Evolutionary conservation across 1,139 yeast genomes (phyloP), one percentile per base, ranked within the genome.

Genomic region (Hemisphaericaspora subhashii): DNA sequence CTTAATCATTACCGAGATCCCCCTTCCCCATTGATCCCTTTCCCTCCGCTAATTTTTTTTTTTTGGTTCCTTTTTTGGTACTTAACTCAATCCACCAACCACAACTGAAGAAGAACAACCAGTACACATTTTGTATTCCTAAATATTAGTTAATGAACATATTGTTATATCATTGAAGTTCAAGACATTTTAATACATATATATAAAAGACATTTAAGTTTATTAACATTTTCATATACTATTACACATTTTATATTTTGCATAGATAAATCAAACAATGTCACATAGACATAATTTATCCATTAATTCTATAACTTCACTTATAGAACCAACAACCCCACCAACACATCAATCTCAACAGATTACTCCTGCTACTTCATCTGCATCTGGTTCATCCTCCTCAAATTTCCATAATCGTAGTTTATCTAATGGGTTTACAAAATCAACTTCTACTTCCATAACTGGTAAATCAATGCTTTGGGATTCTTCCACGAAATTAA

Each of bases 321-420:
- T 67, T 37, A 55, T 65, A 27, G 74, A 68, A 48, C 74, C 74
- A 20, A 62, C 70, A 15, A 68, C 74, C 5, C 74, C 74, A 5
- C 73, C 74, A 13, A 53, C 39, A 33, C 40, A 42, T 31, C 9
- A 35, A 12, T 23, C 32, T 17, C 33, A 40, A 23, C 41, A 35
- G 23, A 39, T 35, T 16, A 44, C 48, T 18, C 43, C 45, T n/a
- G 38, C 41, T 16, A 40, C 45, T 13, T 38, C 42, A 18, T 36
- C 44, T 7, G 30, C 37, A 11, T 32, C 42, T n/a, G 32, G 36
- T 27, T 41, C 47, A 6, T 43, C 46, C 21, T 41, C 47, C 12
- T 10, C 33, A 9, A 35, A 21, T 23, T 29, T 42, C 24, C 49
- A 45, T 35, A 35, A 35, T 26, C 45, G 46, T 20, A 45, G 39